Base-by-base conservation (phyloP, 345 rosid species). In the Hypericum androsaemum region DNA sequence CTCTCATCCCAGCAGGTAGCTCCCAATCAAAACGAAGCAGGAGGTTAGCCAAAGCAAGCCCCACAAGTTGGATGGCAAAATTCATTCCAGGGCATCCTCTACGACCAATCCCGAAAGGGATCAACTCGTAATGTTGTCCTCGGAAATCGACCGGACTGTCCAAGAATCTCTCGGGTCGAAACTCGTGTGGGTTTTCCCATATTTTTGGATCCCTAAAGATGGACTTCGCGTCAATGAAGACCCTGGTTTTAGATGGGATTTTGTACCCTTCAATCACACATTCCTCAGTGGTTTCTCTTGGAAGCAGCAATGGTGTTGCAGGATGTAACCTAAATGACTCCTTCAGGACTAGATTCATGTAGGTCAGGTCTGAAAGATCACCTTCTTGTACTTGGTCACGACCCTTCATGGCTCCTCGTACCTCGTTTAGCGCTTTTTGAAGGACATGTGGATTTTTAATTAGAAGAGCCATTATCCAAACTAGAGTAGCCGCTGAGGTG, bases 81-180 rank as follows among this genome's bases (percentile, higher is more conserved):
- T 59, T 63, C 0, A 63, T 48, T n/a, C 83, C 89, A 0, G 90
- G 90, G 42, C 90, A 83, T 17, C 71, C 74, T 37, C 90, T 67
- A 13, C 95, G 63, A 2, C 95, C 88, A 0, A 67, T 52, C 13
- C 90, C 88, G 40, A 86, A 82, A 1, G 90, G 82, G 15, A 77
- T 56, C 5, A 75, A 11, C 63, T 79, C 82, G 28, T 63, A 86
- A 53, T 77, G 42, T 38, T 68, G 59, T 28, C 88, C 86, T 41
- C 11, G 77, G 41, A 64, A 80, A 54, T 86, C 86, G 10, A 75
- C 12, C 3, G 72, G 38, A 32, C 56, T 70, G 2, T 60, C 57
- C 58, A 65, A 8, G 57, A 77, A 77, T 55, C 78, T 74, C 16
- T 74, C 82, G 0, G 73, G 82, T 46, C n/a, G 52, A 60, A 77